phyloP scores from a whole-genome alignment of 768 basidiomycete species.

The Trametes meyenii region DNA sequence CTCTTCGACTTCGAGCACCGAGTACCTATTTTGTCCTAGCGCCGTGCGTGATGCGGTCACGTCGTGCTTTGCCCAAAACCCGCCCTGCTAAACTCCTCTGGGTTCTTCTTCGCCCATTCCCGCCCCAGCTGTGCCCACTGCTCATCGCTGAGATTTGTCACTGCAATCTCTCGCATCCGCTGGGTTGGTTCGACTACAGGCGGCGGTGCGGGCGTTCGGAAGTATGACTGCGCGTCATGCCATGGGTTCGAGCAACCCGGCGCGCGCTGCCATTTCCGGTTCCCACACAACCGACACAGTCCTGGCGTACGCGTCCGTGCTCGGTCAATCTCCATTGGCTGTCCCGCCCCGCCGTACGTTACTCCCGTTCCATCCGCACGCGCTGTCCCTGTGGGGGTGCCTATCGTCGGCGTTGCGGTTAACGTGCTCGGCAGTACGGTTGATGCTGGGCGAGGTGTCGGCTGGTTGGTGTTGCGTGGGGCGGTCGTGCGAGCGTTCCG shows the following conservation, averaged over 20 bases:
- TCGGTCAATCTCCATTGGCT: neutral
- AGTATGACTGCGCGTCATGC: neutral
- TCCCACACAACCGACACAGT: neutral
- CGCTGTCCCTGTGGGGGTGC: neutral
- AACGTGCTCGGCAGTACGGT: neutral
- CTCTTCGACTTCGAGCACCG: neutral
- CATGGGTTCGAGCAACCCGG: neutral
- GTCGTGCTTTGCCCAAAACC: neutral
- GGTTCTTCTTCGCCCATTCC: neutral
- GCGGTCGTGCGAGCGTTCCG: too few species aligned
- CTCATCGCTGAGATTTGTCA: too few species aligned
- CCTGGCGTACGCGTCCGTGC: neutral
- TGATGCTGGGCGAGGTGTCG: too few species aligned
- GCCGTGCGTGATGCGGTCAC: conserved; percentile 1
- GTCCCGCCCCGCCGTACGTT: neutral
- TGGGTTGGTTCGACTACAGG: neutral
- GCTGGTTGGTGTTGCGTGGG: neutral
- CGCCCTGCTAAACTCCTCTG: neutral
- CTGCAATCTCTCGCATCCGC: neutral
- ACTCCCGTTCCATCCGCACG: neutral
- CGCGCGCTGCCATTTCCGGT: neutral
- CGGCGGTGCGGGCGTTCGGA: neutral
- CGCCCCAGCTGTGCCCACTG: neutral
- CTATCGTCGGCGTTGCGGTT: neutral
- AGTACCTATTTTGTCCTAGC: neutral